These are phyloP conservation scores for Phlyctochytrium bullatum DNA, from an alignment of 192 early-diverging fungal species.

Conservation along the genomic window DNA sequence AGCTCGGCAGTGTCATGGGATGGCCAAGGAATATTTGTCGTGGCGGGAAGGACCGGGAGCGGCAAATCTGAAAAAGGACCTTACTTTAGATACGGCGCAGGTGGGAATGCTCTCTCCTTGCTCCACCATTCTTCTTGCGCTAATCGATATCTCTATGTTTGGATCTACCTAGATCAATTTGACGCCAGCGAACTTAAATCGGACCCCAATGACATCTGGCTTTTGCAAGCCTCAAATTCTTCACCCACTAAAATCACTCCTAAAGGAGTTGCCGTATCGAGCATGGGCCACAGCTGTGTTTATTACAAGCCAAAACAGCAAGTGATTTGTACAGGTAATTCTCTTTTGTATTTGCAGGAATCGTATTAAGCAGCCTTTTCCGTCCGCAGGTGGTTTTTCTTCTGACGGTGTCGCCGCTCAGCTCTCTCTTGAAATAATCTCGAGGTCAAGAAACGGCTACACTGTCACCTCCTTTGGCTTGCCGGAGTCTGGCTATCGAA, in stretches of 20 bases:
- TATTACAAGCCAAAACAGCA: not conserved
- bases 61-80: not conserved
- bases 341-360: not conserved
- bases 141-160: no score
- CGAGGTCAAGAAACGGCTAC: not conserved
- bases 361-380: not conserved
- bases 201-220: not conserved
- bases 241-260: not conserved
- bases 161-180: not conserved
- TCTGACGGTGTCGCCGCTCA: not conserved
- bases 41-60: not conserved
- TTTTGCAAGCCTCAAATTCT: not conserved
- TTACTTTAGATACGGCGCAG: no score
- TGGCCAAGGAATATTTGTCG: not conserved
- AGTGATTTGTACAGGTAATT: not conserved
- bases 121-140: no score
- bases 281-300: not conserved
- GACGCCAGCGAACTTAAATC: not conserved
- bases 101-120: no score
- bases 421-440: not conserved
- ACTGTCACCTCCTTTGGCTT: not conserved
- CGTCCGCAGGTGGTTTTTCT: not conserved
- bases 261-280: not conserved
- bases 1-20: not conserved
- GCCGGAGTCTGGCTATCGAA: not conserved